Conservation (phyloP, 2,329 filamentous ascomycete species). For the Aspergillus calidoustus region DNA sequence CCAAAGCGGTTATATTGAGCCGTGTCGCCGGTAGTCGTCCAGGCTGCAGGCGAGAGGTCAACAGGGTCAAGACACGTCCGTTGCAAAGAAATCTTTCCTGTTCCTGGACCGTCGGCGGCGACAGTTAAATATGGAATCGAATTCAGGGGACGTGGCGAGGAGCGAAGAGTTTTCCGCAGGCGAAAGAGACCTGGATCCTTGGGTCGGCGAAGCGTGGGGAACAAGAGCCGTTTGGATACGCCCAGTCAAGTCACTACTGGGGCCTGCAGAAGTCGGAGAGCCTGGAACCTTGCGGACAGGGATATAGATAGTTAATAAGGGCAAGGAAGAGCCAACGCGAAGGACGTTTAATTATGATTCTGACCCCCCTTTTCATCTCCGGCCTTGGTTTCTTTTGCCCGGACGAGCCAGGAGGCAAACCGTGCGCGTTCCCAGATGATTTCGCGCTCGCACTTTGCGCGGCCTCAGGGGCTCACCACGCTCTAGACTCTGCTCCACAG, state of each 20-base stretch:
- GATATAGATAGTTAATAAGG: background rate
- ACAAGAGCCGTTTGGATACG: background rate
- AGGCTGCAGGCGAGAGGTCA: conserved; percentile 4
- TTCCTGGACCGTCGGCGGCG: background rate
- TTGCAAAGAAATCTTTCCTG: background rate
- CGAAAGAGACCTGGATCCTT: conserved; percentile 5
- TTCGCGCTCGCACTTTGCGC: background rate
- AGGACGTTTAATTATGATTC: conserved; percentile 1
- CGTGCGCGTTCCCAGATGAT: conserved; percentile 13
- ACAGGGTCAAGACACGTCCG: conserved; percentile 1
- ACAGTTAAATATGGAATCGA: background rate
- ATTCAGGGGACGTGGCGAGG: conserved; percentile 3
- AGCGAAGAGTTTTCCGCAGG: conserved; percentile 7
- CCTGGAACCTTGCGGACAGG: background rate
- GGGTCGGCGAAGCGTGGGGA: conserved; percentile 5
- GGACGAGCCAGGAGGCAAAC: conserved; percentile 19
- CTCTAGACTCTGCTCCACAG: conserved; percentile 1
- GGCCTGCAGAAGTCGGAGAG: background rate
- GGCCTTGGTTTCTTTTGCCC: conserved; percentile 18
- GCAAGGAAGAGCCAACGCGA: background rate
- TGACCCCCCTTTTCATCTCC: conserved; percentile 15
- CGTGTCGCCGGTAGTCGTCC: background rate
- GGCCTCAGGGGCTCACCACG: conserved; percentile 5
- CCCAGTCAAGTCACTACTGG: background rate
- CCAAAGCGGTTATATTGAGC: conserved; percentile 17